Percentiles rank a stretch among this genome's conserved stretches.
These are phyloP conservation scores for Rhytidhysteron rufulum DNA, from an alignment of 2,329 filamentous ascomycete genomes.

Conservation along the genomic window DNA sequence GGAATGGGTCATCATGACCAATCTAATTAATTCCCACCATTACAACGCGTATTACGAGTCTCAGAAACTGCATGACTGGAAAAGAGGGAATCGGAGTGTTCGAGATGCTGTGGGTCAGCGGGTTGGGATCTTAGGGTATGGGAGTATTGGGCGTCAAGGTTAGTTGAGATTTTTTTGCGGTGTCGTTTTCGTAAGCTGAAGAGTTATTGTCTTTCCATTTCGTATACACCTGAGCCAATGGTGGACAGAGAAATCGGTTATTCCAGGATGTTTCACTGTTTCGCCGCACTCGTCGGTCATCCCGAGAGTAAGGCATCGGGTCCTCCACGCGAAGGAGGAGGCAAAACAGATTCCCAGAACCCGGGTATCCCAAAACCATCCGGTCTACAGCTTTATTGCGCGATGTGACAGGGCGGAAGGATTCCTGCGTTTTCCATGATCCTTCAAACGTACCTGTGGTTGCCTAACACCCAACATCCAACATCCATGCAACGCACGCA, in stretches of 20 bases:
- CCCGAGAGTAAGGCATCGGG: neutral
- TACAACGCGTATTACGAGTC: constrained; percentile 54
- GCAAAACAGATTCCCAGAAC: no score
- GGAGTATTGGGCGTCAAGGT: constrained; percentile 60
- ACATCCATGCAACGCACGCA: neutral
- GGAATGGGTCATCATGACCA: constrained; percentile 64
- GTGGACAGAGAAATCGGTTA: no score
- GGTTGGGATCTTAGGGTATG: constrained; percentile 60
- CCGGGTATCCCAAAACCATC: no score
- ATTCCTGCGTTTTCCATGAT: no score
- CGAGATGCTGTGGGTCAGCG: constrained; percentile 56
- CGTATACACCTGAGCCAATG: no score
- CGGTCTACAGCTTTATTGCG: no score
- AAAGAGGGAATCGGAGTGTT: constrained; percentile 31
- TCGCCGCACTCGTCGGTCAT: constrained; percentile 1
- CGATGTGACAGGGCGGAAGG: no score
- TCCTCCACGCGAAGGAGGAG: neutral
- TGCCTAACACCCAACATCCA: no score
- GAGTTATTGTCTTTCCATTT: no score
- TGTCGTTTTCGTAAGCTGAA: no score
- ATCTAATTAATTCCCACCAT: constrained; percentile 54
- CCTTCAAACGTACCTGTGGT: no score
- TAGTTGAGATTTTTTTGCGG: constrained; percentile 15
- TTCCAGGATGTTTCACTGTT: neutral
- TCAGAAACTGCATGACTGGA: constrained; percentile 57